These are phyloP conservation scores for Extremus antarcticus DNA, from an alignment of 495 filamentous ascomycete species.

Conservation along the genomic window DNA sequence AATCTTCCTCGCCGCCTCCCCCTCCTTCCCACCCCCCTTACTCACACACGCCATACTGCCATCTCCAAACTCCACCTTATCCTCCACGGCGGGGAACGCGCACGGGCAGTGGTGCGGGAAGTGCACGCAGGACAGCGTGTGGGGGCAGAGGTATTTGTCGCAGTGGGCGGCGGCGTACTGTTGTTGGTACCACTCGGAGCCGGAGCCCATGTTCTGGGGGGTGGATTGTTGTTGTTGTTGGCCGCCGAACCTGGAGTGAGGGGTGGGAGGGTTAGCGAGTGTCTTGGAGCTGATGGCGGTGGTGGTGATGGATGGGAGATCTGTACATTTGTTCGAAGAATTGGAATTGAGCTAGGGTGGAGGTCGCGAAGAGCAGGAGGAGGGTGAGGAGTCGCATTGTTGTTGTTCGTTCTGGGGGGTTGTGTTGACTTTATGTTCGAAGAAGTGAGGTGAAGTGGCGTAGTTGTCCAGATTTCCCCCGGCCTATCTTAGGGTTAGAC, in stretches of 20 bases:
- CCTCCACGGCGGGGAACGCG: constrained; percentile 65
- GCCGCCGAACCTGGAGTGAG: too few species aligned
- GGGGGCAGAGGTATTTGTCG: constrained; percentile 83
- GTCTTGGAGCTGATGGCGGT: too few species aligned
- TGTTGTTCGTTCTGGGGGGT: neutral
- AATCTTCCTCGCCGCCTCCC: constrained; percentile 31
- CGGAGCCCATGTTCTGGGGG: constrained; percentile 65
- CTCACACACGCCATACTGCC: constrained; percentile 71
- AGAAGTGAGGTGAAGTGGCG: neutral
- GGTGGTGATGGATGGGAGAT: too few species aligned
- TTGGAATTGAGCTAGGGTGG: constrained; percentile 58
- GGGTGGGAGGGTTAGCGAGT: too few species aligned
- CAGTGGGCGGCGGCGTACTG: constrained; percentile 62
- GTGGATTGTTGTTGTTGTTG: constrained; percentile 48
- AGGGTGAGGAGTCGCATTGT: constrained; percentile 17
- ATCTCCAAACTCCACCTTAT: constrained; percentile 79
- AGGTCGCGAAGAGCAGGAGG: constrained; percentile 33
- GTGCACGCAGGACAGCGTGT: constrained; percentile 78
- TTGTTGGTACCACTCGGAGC: constrained; percentile 63
- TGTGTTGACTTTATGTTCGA: neutral
- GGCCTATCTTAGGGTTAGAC: too few species aligned
- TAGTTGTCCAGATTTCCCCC: constrained; percentile 7
- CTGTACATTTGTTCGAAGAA: constrained; percentile 74
- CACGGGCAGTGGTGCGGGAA: constrained; percentile 94
- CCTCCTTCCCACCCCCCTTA: constrained; percentile 59